Evolutionary conservation across 352 stramenopile species (phyloP), one percentile per base, ranked within the genome.

Genomic region (Peronospora farinosa): DNA sequence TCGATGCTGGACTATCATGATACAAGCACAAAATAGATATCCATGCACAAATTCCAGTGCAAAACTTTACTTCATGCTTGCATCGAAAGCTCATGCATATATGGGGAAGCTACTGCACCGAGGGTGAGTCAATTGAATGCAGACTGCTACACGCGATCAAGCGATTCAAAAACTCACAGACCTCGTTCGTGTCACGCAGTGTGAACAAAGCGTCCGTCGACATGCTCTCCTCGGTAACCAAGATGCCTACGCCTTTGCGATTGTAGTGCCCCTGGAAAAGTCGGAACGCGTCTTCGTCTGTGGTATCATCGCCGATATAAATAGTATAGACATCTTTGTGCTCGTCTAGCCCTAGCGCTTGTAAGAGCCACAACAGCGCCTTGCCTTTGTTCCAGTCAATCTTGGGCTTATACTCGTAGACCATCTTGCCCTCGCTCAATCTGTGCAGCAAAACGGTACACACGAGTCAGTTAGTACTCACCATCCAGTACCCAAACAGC

Each of bases 341-440:
- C 43, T 85, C 56, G 50, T 90, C 80, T 19, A 92, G 56, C 1
- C 69, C 76, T 8, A 95, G 67, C 27, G 74, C 67, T 40, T 92
- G 57, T 48, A 95, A 60, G 35, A 95, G 64, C 86, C 85, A 95
- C 25, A 92, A 47, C 27, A 96, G 69, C 41, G 83, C 84, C 56
- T 94, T 94, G 54, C 86, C 86, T 62, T 96, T 96, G 76, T 96
- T 86, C 86, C 86, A 96, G 44, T 92, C 76, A 19, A 96, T 89
- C 60, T 94, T 91, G 7, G 86, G 86, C 57, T 92, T 93, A 58
- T 86, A 91, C 51, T 96, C 86, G 55, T 78, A 94, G 11, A 96
- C 86, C 84, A 92, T 90, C 58, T 95, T 94, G 44, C 84, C 84
- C 40, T 83, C 63, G 55, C 86, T 88, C 57, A 84, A 70, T 47